These are phyloP conservation scores for Saccharomyces hybrid DNA, from an alignment of 1,139 yeast genomes.

Conservation along the genomic window DNA sequence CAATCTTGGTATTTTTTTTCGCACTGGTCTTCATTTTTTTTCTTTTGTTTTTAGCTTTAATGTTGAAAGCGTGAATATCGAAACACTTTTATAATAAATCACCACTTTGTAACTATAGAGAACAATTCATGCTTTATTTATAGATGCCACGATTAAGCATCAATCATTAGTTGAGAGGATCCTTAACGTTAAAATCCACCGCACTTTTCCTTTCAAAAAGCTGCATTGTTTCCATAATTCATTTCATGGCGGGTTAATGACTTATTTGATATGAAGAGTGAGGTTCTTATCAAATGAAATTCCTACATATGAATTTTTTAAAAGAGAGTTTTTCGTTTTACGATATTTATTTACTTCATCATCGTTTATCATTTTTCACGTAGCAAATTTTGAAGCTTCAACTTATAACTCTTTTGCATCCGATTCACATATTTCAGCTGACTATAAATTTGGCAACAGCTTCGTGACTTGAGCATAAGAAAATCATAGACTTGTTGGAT, in stretches of 20 bases:
- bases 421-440: background rate
- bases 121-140: background rate
- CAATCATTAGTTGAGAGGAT: background rate
- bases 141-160: background rate
- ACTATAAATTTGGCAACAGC: background rate
- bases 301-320: background rate
- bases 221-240: no score
- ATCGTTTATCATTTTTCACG: background rate
- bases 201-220: background rate
- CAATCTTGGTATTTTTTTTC: background rate
- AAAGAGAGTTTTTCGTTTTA: background rate
- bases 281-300: background rate
- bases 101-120: background rate
- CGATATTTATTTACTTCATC: background rate
- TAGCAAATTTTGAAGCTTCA: background rate
- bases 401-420: background rate
- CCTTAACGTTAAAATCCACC: background rate
- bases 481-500: background rate
- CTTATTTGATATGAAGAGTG: background rate
- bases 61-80: background rate
- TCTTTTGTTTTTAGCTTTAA: background rate
- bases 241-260: background rate
- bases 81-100: background rate
- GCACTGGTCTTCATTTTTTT: background rate
- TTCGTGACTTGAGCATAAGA: background rate